A percentile compares a stretch with the other conserved stretches of the same genome.
These are phyloP conservation scores for Apiotrichum veenhuisii DNA, from an alignment of 1,284 basidiomycete genomes.

Conservation along the genomic window DNA sequence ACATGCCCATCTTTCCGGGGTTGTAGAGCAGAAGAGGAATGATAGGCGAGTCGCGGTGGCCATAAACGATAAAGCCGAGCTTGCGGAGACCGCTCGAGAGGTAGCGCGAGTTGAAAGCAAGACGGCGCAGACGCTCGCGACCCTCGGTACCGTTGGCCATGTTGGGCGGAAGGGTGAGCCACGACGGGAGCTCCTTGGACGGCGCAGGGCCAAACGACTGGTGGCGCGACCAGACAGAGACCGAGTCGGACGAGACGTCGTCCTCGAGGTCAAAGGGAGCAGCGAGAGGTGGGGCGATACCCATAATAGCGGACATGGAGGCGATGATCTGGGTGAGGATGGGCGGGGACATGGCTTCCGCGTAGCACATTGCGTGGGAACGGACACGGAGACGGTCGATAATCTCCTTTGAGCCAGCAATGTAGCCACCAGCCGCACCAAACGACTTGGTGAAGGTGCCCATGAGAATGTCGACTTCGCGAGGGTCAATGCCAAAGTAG, in stretches of 20 bases:
- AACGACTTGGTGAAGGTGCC: conserved; percentile 99
- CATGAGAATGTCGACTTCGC: conserved; percentile 88
- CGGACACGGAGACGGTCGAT: conserved; percentile 77
- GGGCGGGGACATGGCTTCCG: conserved; percentile 85
- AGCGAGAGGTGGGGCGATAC: conserved; percentile 59
- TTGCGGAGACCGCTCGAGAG: conserved; percentile 81
- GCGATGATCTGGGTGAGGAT: conserved; percentile 88
- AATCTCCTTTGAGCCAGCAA: conserved; percentile 74
- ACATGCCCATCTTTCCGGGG: conserved; percentile 86
- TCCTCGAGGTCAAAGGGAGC: conserved; percentile 23
- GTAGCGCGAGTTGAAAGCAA: conserved; percentile 95
- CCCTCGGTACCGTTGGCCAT: conserved; percentile 82
- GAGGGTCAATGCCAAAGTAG: conserved; percentile 85
- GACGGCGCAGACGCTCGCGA: conserved; percentile 69
- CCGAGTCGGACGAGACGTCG: conserved; percentile 50
- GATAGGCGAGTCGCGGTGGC: conserved; percentile 85
- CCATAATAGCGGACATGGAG: conserved; percentile 96
- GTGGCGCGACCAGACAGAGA: conserved; percentile 28
- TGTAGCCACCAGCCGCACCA: conserved; percentile 94
- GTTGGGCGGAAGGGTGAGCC: conserved; percentile 65
- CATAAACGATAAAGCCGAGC: conserved; percentile 96
- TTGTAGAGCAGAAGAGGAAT: conserved; percentile 91
- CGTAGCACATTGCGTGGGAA: conserved; percentile 82
- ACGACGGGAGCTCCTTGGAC: conserved; percentile 59
- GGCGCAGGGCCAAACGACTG: conserved; percentile 61